Conservation (phyloP, 176 grass and related monocot genomes). For the Pontederia crassipes region DNA sequence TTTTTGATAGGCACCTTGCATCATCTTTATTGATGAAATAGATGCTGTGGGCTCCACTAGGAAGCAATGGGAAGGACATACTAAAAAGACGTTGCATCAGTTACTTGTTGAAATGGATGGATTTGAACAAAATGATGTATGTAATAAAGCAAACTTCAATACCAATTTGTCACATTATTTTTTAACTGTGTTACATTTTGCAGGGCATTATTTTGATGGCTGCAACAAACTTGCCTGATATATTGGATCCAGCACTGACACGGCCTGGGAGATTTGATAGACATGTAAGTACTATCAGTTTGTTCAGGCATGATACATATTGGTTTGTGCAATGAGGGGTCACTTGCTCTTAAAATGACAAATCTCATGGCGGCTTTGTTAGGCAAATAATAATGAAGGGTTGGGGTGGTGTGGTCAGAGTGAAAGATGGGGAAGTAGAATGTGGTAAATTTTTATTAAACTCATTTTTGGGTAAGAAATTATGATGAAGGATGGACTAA, state of each 20-base stretch:
- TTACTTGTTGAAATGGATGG: conserved; percentile 88
- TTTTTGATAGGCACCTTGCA: conserved; percentile 70
- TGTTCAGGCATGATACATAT: too few relatives aligned
- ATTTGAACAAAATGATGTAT: conserved; percentile 92
- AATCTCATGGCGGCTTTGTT: too few relatives aligned
- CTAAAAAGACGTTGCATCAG: conserved; percentile 90
- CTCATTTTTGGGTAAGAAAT: too few relatives aligned
- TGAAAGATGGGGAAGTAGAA: too few relatives aligned
- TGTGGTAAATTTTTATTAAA: too few relatives aligned
- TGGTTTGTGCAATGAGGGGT: too few relatives aligned
- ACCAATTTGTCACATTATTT: neutral
- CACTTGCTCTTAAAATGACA: too few relatives aligned
- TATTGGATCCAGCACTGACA: conserved; percentile 78
- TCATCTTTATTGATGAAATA: conserved; percentile 92
- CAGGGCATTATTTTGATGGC: conserved; percentile 77
- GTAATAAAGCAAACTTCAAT: neutral
- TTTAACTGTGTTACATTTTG: conserved; percentile 5
- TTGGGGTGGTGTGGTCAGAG: too few relatives aligned
- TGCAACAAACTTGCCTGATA: conserved; percentile 80
- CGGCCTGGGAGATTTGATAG: conserved; percentile 77
- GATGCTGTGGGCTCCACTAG: conserved; percentile 76
- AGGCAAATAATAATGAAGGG: too few relatives aligned
- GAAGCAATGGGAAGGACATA: conserved; percentile 80
- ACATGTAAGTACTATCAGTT: conserved; percentile 54
- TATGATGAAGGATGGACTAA: too few relatives aligned